These are phyloP conservation scores for Mycosphaerella arachidis DNA, from an alignment of 2,329 filamentous ascomycete species.

Conservation along the genomic window DNA sequence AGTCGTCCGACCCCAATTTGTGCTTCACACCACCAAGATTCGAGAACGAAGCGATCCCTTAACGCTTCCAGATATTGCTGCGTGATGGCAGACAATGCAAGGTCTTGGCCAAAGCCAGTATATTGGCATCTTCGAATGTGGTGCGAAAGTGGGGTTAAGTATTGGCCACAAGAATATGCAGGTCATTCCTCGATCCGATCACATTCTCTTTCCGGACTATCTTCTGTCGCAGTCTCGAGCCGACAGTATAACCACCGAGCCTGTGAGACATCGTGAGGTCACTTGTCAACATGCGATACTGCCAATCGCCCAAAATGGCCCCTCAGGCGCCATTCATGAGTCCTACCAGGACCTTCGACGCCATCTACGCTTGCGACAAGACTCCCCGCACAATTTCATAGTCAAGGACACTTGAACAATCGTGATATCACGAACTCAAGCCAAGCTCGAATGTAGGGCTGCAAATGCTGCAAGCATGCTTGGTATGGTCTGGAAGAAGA, in stretches of 20 bases:
- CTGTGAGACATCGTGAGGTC: neutral
- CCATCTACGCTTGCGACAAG: slow-evolving; percentile 12
- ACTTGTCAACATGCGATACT: slow-evolving; percentile 7
- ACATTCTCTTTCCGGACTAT: slow-evolving; percentile 22
- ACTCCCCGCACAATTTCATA: slow-evolving; percentile 34
- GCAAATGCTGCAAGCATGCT: slow-evolving; percentile 37
- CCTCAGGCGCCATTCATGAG: slow-evolving; percentile 9
- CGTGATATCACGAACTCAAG: slow-evolving; percentile 33
- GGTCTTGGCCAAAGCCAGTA: slow-evolving; percentile 17
- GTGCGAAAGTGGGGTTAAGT: slow-evolving; percentile 40
- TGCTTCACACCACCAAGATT: slow-evolving; percentile 39
- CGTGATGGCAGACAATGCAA: slow-evolving; percentile 35
- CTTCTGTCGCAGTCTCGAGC: neutral
- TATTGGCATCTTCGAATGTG: slow-evolving; percentile 46
- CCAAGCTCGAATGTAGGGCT: slow-evolving; percentile 24
- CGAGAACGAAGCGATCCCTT: slow-evolving; percentile 37
- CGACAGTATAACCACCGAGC: neutral
- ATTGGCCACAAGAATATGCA: slow-evolving; percentile 47
- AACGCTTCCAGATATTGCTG: slow-evolving; percentile 34
- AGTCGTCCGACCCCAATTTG: slow-evolving; percentile 35
- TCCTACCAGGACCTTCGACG: slow-evolving; percentile 20
- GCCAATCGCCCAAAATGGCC: slow-evolving; percentile 6
- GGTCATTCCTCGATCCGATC: slow-evolving; percentile 35
- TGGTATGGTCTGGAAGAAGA: slow-evolving; percentile 29
- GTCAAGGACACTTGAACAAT: slow-evolving; percentile 33